Conservation (phyloP, 495 filamentous ascomycete species). For the Cercophora samala region DNA sequence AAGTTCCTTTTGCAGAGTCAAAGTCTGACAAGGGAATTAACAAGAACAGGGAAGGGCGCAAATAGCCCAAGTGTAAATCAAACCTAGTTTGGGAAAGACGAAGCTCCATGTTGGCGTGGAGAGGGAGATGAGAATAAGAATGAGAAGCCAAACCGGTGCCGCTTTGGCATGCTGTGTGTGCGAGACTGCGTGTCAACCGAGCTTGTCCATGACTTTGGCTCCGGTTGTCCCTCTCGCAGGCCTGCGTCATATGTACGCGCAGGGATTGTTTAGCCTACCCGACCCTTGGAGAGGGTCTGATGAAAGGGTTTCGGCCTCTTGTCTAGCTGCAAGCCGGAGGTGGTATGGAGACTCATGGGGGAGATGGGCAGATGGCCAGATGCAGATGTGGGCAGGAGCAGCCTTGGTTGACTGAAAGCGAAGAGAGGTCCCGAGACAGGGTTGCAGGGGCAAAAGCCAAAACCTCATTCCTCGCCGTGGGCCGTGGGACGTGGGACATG, state of each 20-base stretch:
- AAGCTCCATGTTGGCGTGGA: slow-evolving; percentile 27
- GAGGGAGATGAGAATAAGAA: slow-evolving; percentile 27
- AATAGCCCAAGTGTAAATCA: slow-evolving; percentile 22
- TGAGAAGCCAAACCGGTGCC: slow-evolving; percentile 26
- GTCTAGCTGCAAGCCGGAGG: slow-evolving; percentile 29
- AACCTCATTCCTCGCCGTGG: slow-evolving; percentile 23
- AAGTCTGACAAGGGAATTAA: slow-evolving; percentile 7
- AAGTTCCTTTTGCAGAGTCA: background rate
- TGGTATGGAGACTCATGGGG: slow-evolving; percentile 19
- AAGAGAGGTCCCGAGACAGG: slow-evolving; percentile 13
- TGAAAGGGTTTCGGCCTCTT: slow-evolving; percentile 33
- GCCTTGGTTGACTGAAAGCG: slow-evolving; percentile 17
- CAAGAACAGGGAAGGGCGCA: background rate
- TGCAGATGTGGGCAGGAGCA: slow-evolving; percentile 6
- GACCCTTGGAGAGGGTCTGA: slow-evolving; percentile 29
- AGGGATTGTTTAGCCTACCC: slow-evolving; percentile 35
- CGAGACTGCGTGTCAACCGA: slow-evolving; percentile 34
- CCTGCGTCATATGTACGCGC: slow-evolving; percentile 36
- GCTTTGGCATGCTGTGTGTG: slow-evolving; percentile 34
- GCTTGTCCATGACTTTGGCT: slow-evolving; percentile 34
- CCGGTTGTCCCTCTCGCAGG: slow-evolving; percentile 21
- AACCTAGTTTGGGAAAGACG: slow-evolving; percentile 28
- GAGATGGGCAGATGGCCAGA: slow-evolving; percentile 9
- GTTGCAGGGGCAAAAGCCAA: slow-evolving; percentile 26
- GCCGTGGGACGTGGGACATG: slow-evolving; percentile 13